Percentiles rank a stretch among this genome's conserved stretches.
These are phyloP conservation scores for Scheffersomyces titani DNA, from an alignment of 1,139 yeast species.

Conservation along the genomic window DNA sequence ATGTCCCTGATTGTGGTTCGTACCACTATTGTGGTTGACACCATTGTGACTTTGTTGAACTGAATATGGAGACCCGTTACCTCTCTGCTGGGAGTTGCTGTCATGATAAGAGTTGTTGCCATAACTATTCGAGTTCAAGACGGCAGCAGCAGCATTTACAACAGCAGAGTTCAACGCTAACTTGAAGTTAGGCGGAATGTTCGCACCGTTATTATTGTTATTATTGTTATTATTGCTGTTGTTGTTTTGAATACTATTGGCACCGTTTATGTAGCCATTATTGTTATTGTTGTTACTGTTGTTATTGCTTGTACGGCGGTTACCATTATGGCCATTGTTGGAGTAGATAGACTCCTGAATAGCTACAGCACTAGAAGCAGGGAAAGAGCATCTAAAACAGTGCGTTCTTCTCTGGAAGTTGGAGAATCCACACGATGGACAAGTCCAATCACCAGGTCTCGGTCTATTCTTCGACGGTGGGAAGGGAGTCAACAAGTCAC, in stretches of 20 bases:
- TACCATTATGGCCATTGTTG: conserved; percentile 14
- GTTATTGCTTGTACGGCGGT: conserved; percentile 8
- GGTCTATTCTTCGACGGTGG: conserved; percentile 90
- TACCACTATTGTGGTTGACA: conserved; percentile 8
- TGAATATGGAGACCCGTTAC: conserved; percentile 4
- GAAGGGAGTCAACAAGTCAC: conserved; percentile 77
- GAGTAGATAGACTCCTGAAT: conserved; percentile 54
- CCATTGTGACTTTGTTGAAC: conserved; percentile 2
- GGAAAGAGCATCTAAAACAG: conserved; percentile 90
- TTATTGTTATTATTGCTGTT: conserved; percentile 10
- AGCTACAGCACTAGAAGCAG: conserved; percentile 72
- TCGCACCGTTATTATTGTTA: conserved; percentile 13
- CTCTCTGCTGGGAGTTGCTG: conserved; percentile 6
- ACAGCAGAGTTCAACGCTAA: conserved; percentile 10
- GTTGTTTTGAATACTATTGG: conserved; percentile 1
- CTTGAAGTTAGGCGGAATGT: conserved; percentile 15
- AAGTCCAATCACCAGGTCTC: conserved; percentile 97
- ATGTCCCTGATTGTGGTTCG: conserved; percentile 11
- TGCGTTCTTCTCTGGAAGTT: conserved; percentile 94
- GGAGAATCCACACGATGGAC: conserved; percentile 94
- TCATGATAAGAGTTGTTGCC: conserved; percentile 8
- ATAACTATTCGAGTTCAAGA: conserved; percentile 10
- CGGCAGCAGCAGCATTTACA: conserved; percentile 15
- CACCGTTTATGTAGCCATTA: conserved; percentile 6
- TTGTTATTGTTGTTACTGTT: conserved; percentile 7